phyloP scores from a whole-genome alignment of 768 basidiomycete species.

The Mycena chlorophos region DNA sequence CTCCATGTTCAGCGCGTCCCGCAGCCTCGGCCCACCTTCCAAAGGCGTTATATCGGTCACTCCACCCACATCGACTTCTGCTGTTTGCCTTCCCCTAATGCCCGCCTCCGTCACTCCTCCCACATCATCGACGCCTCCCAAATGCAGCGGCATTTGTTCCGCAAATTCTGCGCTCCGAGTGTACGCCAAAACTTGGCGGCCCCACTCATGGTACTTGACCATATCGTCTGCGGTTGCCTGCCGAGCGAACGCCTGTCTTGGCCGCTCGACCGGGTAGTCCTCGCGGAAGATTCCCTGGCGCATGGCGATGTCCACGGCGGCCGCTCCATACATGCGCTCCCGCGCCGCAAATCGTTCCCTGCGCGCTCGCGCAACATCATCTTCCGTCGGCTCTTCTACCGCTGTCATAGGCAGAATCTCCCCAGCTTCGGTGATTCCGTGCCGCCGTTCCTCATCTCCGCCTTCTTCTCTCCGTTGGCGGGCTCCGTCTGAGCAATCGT shows the following conservation, averaged over 20 bases:
- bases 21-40: background rate
- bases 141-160: background rate
- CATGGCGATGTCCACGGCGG: no score
- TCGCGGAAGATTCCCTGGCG: background rate
- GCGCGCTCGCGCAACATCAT: background rate
- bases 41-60: background rate
- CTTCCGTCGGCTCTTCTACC: background rate
- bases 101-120: background rate
- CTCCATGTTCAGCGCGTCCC: constrained; percentile 21
- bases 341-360: no score
- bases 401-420: background rate
- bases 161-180: background rate
- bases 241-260: background rate
- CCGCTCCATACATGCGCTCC: no score
- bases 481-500: constrained; percentile 28
- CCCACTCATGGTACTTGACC: background rate
- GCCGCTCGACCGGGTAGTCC: background rate
- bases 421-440: background rate
- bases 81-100: background rate
- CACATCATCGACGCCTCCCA: background rate
- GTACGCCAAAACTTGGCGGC: background rate
- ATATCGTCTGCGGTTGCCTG: background rate
- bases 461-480: background rate
- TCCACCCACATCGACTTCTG: background rate
- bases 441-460: background rate